Base-by-base conservation (phyloP, 1,284 basidiomycete genomes). In the Tylopilus orsonianus region DNA sequence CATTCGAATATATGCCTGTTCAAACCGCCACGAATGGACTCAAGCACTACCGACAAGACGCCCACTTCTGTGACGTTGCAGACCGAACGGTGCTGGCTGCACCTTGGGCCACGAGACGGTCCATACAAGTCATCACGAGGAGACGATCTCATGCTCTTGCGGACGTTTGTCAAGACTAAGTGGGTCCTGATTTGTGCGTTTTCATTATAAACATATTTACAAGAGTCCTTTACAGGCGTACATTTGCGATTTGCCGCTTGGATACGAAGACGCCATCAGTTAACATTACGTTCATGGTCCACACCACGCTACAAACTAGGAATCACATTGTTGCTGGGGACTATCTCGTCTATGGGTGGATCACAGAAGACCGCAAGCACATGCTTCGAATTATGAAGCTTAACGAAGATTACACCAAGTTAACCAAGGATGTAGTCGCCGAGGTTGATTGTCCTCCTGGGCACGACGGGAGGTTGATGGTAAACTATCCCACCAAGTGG, bases 81-180 rank as follows among this genome's bases (percentile, higher is more conserved):
- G 46, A 66, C 55, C 39, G 59, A 62, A 27, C 45, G 57, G 59
- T 66, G 63, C 46, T 65, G 61, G 60, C 19, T 54, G 19, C 50
- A 56, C 24, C 44, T 61, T 35, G 49, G 56, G 27, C 42, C 46
- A 20, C 44, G 51, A 34, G 64, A 55, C 9, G 55, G 62, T 12
- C 65, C 62, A 2, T 67, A 65, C 39, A 68, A 60, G 24, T 64
- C 65, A 2, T 66, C 65, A 2, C 64, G 58, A 9, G 65, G 65
- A 9, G 64, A 64, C 38, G 20, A 67, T 35, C 58, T 64, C 19
- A 41, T 64, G 29, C 52, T 64, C 27, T 30, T 64, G 40, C 60
- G 54, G 43, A 68, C 64, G 8, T 65, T 61, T 32, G 41, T 53
- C 34, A 61, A 65, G 47, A 63, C 59, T 30, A 39, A 61, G 62